Base-by-base conservation (phyloP, 148 eudicot genomes). In the Limonium bicolor region DNA sequence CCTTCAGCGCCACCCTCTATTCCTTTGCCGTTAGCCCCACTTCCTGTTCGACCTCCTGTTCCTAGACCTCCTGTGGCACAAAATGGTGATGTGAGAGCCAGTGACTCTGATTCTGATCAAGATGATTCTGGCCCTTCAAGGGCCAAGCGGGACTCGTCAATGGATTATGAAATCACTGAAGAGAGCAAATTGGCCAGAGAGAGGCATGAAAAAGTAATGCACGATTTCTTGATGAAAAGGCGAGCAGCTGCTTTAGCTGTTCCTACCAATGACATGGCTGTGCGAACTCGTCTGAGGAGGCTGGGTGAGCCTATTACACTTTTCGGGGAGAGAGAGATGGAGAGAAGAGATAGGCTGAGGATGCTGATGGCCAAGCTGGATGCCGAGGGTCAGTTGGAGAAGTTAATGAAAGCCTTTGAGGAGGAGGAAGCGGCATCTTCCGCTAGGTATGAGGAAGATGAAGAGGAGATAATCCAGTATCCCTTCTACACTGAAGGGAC, bases 271-370 rank as follows among this genome's bases (percentile, higher is more conserved):
- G 96, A 88, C 41, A 63, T 67, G 70, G 74, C 94, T 6, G 96
- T 88, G 41, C 62, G 96, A 31, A 62, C 72, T 35, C 64, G 94
- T 30, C 86, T 88, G 18, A 66, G 92, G 1, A 66, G 77, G 12
- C 83, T 88, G 46, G 86, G 83, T 46, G 96, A 88, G 41, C 96
- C 96, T 6, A 72, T 83, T 10, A 88, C 96, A 27, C 65, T 88
- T 17, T 88, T 77, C 55, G 96, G 96, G 20, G 96, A 83, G 64
- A 80, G 78, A 39, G 96, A 88, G 58, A 88, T 88, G 96, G 96
- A 88, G 61, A 74, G 96, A 55, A 55, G 96, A n/a, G 96, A 83
- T 25, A 73, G 92, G 14, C 53, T 88, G 50, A 59, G 94, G 71
- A 71, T 59, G 73, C 78, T 88, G 22, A 80, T 88, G 96, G 96